These are phyloP conservation scores for Inonotus obliquus DNA, from an alignment of 1,284 basidiomycete species.

Conservation along the genomic window DNA sequence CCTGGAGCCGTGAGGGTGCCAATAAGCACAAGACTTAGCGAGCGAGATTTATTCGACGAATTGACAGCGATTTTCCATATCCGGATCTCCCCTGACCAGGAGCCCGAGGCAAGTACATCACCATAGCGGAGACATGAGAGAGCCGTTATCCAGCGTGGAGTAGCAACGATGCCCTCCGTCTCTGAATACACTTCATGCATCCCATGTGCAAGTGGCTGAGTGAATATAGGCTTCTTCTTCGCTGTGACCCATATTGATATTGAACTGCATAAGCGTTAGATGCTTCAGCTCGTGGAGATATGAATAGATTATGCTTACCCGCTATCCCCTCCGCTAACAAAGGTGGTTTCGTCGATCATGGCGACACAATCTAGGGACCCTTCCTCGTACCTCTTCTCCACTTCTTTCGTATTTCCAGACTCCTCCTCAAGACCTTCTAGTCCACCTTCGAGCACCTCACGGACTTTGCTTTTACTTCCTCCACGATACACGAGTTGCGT, in stretches of 20 bases:
- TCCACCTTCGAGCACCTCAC: slow-evolving; percentile 80
- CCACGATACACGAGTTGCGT: slow-evolving; percentile 94
- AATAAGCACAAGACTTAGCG: slow-evolving; percentile 58
- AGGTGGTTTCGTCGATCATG: slow-evolving; percentile 92
- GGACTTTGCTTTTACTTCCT: slow-evolving; percentile 74
- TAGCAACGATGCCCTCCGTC: slow-evolving; percentile 68
- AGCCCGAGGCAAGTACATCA: slow-evolving; percentile 89
- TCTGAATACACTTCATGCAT: slow-evolving; percentile 65
- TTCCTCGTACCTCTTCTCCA: slow-evolving; percentile 67
- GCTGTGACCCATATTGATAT: slow-evolving; percentile 90
- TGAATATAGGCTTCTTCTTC: slow-evolving; percentile 96
- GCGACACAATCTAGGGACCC: slow-evolving; percentile 90
- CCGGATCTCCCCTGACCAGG: slow-evolving; percentile 86
- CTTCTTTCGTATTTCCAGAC: slow-evolving; percentile 34
- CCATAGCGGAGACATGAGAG: slow-evolving; percentile 82
- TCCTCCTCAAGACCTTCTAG: slow-evolving; percentile 54
- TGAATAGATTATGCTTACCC: slow-evolving; percentile 53
- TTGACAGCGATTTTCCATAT: slow-evolving; percentile 79
- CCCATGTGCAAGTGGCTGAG: slow-evolving; percentile 83
- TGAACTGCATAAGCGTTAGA: slow-evolving; percentile 47
- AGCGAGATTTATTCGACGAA: slow-evolving; percentile 9
- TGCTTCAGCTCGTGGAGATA: background rate
- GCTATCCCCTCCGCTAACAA: slow-evolving; percentile 92
- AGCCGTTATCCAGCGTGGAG: slow-evolving; percentile 89
- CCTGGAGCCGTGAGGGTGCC: slow-evolving; percentile 66